Percentiles rank a stretch among this genome's conserved stretches.
Conservation (phyloP, 2,329 filamentous ascomycete genomes). For the Periconia sp. region DNA sequence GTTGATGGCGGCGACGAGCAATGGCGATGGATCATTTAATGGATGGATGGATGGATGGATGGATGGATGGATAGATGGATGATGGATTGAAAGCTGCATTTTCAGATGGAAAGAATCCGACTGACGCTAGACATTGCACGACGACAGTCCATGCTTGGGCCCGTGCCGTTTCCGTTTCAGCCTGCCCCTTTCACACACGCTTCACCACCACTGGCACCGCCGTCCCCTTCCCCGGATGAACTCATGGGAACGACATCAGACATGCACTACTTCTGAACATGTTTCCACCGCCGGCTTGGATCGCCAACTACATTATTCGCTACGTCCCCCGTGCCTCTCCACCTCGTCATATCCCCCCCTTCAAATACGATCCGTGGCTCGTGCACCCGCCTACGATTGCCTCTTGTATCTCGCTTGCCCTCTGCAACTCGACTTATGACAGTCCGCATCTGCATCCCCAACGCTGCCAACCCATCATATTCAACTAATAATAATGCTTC, state of each 20-base stretch:
- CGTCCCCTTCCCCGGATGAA: neutral
- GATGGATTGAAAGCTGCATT: neutral
- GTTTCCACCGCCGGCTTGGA: constrained; percentile 15
- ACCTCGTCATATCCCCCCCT: too few relatives aligned
- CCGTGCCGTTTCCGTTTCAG: neutral
- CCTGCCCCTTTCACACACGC: neutral
- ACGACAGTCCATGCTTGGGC: neutral
- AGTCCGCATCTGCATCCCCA: neutral
- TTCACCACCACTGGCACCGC: neutral
- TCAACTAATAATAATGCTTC: neutral
- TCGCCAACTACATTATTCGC: constrained; percentile 13
- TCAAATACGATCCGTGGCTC: too few relatives aligned
- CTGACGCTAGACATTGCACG: neutral
- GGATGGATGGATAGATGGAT: neutral
- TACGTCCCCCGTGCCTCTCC: constrained; percentile 1
- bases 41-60: too few relatives aligned
- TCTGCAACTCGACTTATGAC: neutral
- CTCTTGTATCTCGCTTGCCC: neutral
- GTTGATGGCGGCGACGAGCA: too few relatives aligned
- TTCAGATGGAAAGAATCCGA: neutral
- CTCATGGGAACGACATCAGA: neutral
- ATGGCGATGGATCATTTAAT: too few relatives aligned
- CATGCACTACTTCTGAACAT: neutral
- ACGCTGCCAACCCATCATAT: neutral
- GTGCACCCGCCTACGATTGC: neutral